Base-by-base conservation (phyloP, 2,329 filamentous ascomycete species). In the Alternaria postmessia region DNA sequence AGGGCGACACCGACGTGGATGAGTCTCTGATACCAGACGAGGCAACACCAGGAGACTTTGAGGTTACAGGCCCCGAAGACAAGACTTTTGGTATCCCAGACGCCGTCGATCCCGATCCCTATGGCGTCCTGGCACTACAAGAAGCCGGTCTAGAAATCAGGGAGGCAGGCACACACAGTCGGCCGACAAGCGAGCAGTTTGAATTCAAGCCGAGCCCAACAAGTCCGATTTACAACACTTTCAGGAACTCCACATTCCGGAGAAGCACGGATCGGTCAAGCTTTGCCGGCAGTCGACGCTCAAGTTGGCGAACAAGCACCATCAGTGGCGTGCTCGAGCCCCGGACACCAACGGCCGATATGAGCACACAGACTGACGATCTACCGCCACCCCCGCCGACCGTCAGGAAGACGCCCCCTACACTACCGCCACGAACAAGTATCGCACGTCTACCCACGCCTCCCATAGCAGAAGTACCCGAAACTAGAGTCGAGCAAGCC, bases 71-170 rank as follows among this genome's bases (percentile, higher is more conserved):
- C 74, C 66, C 71, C 73, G 64, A 79, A n/a, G 80, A 79, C 7
- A 79, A 84, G 30, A 81, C 81, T 2, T 97, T 97, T 79, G 94
- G 94, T 2, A 83, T 97, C 16, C 93, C 93, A 1, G 88, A 90
- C 64, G 80, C 83, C 4, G 88, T 93, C 55, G 94, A 98, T 69
- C 93, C 94, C 0, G 94, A 98, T 75, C 94, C 94, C 0, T 98
- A 92, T 73, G 94, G 94, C 24, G 91, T 97, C 26, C 86, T 94
- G 65, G 94, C 94, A 7, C 81, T 98, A n/a, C 93, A 97, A 75
- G 90, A 93, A 82, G 91, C 93, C 62, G 94, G 94, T 3, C 82
- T 97, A 57, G 92, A 94, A 69, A 95, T 98, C 66, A 87, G 91
- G 53, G 94, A 97, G 80, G 94, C 94, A n/a, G 93, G 93, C 34